Evolutionary conservation across 768 basidiomycete genomes (phyloP).

Genomic region (Calocera viscosa): DNA sequence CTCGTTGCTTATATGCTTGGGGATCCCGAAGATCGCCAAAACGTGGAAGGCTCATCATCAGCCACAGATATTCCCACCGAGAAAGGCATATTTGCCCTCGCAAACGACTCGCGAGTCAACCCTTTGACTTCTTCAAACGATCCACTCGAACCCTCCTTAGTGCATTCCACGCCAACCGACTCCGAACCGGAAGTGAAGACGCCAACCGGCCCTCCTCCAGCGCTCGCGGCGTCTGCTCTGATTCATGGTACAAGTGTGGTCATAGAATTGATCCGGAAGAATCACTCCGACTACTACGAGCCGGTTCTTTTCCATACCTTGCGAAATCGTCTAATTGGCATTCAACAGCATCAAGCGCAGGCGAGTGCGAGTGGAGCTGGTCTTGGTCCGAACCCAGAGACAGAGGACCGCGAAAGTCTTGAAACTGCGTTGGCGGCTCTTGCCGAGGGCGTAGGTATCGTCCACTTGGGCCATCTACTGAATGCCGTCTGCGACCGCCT

Average conservation of each 20-base stretch:
- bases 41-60: slow-evolving; percentile 8
- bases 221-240: slow-evolving; percentile 49
- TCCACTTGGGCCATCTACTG: slow-evolving; percentile 75
- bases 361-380: slow-evolving; percentile 29
- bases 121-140: no score
- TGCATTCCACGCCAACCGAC: slow-evolving; percentile 21
- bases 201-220: not conserved
- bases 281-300: slow-evolving; percentile 97
- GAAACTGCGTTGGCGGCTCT: slow-evolving; percentile 67
- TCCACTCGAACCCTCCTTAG: no score
- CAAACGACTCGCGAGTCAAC: no score
- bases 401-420: slow-evolving; percentile 48
- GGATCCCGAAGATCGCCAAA: slow-evolving; percentile 29
- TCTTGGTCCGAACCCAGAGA: slow-evolving; percentile 18
- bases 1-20: slow-evolving; percentile 66
- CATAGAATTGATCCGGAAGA: slow-evolving; percentile 89
- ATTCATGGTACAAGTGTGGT: slow-evolving; percentile 76
- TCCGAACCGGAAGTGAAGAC: not conserved
- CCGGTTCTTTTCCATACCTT: slow-evolving; percentile 92
- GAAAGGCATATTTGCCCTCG: no score
- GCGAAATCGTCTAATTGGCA: slow-evolving; percentile 75
- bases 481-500: slow-evolving; percentile 59
- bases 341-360: slow-evolving; percentile 52
- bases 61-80: no score
- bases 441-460: slow-evolving; percentile 76